phyloP scores from a whole-genome alignment of 2,329 filamentous ascomycete genomes.

The Blastomyces parvus region DNA sequence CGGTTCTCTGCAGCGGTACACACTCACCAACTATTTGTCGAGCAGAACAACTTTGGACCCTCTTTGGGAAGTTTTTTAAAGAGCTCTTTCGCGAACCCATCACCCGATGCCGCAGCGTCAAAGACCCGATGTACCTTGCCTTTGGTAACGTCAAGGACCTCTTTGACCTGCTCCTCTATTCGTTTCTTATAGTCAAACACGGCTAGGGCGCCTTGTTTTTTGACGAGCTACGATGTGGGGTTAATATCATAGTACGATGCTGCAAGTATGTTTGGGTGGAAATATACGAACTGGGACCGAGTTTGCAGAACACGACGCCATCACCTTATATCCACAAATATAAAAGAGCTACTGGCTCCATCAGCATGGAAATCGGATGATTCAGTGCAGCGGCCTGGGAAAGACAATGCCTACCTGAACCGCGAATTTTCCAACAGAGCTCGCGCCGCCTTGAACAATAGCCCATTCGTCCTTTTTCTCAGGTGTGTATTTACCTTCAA shows the following conservation, averaged over 20 bases:
- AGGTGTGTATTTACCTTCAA: conserved; percentile 13
- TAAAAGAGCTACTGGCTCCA: conserved; percentile 19
- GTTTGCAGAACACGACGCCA: conserved; percentile 24
- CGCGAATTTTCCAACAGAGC: conserved; percentile 25
- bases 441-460: conserved; percentile 27
- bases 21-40: conserved; percentile 17
- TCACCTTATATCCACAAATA: conserved; percentile 24
- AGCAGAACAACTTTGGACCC: conserved; percentile 20
- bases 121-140: conserved; percentile 22
- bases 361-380: neutral
- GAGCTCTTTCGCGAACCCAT: conserved; percentile 20
- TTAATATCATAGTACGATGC: neutral
- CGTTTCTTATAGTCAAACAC: conserved; percentile 26
- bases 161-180: conserved; percentile 21
- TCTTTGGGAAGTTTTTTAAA: conserved; percentile 16
- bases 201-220: conserved; percentile 21
- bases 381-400: neutral
- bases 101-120: conserved; percentile 26
- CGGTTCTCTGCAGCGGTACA: too few relatives aligned
- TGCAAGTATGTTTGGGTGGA: neutral
- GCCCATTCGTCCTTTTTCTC: conserved; percentile 21
- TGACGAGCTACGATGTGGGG: conserved; percentile 18
- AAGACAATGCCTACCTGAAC: conserved; percentile 15
- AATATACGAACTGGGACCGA: conserved; percentile 19
- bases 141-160: conserved; percentile 21